Percentiles rank a stretch among this genome's conserved stretches.
Conservation (phyloP, 352 stramenopile species). For the Phytophthora boehmeriae region DNA sequence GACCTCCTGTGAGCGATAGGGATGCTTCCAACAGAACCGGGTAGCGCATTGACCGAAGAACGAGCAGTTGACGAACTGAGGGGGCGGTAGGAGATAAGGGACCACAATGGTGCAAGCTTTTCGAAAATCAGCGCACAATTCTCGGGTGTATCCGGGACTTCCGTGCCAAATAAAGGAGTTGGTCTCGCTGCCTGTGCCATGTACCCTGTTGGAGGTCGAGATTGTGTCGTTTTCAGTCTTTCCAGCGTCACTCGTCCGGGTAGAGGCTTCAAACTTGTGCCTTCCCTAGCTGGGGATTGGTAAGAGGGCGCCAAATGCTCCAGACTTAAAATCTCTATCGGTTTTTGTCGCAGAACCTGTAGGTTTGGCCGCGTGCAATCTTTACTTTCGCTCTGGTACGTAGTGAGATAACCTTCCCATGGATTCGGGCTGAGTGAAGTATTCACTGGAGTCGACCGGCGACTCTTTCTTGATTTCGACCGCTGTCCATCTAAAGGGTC, state of each 20-base stretch:
- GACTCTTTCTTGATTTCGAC: constrained; percentile 22
- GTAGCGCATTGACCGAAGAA: not conserved
- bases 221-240: constrained; percentile 9
- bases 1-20: constrained; percentile 28
- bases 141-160: constrained; percentile 37
- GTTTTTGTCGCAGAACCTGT: constrained; percentile 26
- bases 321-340: constrained; percentile 27
- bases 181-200: constrained; percentile 4
- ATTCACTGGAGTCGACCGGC: constrained; percentile 20
- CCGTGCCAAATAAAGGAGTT: constrained; percentile 35
- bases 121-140: constrained; percentile 37
- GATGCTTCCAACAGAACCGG: not conserved
- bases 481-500: constrained; percentile 8
- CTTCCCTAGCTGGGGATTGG: constrained; percentile 8
- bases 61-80: not conserved
- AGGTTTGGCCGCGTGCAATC: constrained; percentile 7
- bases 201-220: constrained; percentile 10
- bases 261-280: constrained; percentile 19
- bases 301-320: constrained; percentile 11
- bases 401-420: constrained; percentile 25
- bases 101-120: constrained; percentile 49
- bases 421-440: constrained; percentile 19
- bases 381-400: constrained; percentile 17
- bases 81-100: constrained; percentile 35
- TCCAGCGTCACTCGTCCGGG: constrained; percentile 11